Base-by-base conservation (phyloP, 1,284 basidiomycete genomes). In the Cystobasidiaceae sp. region DNA sequence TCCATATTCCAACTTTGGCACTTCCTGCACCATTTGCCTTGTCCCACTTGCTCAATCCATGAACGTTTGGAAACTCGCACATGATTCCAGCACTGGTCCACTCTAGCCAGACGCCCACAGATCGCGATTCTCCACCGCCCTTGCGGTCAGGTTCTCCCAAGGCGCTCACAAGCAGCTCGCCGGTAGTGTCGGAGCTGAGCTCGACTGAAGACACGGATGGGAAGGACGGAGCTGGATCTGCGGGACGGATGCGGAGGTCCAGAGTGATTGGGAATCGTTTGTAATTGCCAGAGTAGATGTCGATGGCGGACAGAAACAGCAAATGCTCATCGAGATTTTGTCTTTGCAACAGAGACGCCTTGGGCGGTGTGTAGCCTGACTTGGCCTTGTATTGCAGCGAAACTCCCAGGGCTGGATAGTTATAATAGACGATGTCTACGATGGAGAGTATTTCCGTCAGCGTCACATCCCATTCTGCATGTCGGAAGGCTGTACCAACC, bases 41-140 rank as follows among this genome's bases (percentile, higher is more conserved):
- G 71, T 91, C 89, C 89, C 89, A 91, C 69, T 88, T 88, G 67
- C 87, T 84, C 3, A 86, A 85, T 2, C 89, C 89, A 64, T 87
- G 83, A 51, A 83, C 81, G 2, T 87, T 88, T 0, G 86, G 87
- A 77, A 89, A 89, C 73, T 91, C 89, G 17, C 89, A 82, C 85
- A 89, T 86, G 25, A 91, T 73, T 1, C 89, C 89, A 62, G 86
- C 81, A 66, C 79, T 81, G n/a, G 83, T 81, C 90, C 90, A 93
- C 75, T 93, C 90, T 70, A 90, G 87, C 88, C 89, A 94, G 67
- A 93, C 90, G 19, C 61, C 61, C 19, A 64, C 52, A 25, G 46
- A 54, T 25, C 52, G 44, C 7, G 51, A 55, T 25, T 64, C 61
- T 34, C 61, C 39, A 2, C 46, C 56, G 4, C 48, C 50, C 21